phyloP scores from a whole-genome alignment of 2,329 filamentous ascomycete genomes.

The Fonsecaea monophora region DNA sequence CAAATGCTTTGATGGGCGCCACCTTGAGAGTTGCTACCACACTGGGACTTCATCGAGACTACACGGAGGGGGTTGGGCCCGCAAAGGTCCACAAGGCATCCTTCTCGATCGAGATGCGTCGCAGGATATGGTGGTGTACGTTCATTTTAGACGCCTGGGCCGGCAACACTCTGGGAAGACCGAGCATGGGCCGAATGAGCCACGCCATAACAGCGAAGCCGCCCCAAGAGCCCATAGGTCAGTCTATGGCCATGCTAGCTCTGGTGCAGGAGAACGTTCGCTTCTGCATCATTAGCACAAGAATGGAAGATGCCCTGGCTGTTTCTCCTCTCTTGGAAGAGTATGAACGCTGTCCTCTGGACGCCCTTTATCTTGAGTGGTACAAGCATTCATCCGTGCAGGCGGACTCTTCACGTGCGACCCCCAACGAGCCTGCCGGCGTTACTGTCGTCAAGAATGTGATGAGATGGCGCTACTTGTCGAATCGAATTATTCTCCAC shows the following conservation, averaged over 20 bases:
- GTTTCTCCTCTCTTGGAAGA: constrained; percentile 71
- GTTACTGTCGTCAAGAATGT: constrained; percentile 50
- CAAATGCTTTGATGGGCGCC: constrained; percentile 74
- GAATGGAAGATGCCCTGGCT: constrained; percentile 77
- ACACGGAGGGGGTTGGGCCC: constrained; percentile 53
- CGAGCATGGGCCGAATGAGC: constrained; percentile 71
- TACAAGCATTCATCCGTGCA: constrained; percentile 71
- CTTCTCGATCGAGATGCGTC: constrained; percentile 65
- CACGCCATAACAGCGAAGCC: constrained; percentile 70
- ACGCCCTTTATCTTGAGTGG: constrained; percentile 74
- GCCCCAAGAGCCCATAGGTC: constrained; percentile 61
- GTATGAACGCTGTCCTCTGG: constrained; percentile 70
- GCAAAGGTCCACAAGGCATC: constrained; percentile 56
- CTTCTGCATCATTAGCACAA: constrained; percentile 79
- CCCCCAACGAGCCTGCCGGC: constrained; percentile 27
- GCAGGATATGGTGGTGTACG: constrained; percentile 76
- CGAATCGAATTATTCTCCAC: constrained; percentile 77
- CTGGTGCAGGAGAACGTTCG: constrained; percentile 70
- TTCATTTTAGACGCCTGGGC: constrained; percentile 79
- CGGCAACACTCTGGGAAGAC: constrained; percentile 72
- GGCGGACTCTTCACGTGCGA: constrained; percentile 69
- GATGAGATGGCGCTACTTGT: constrained; percentile 84
- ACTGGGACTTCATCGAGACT: constrained; percentile 73
- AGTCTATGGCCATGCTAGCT: constrained; percentile 22
- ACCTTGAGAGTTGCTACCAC: constrained; percentile 77